These are phyloP conservation scores for Xerocomellus intermedius DNA, from an alignment of 768 basidiomycete species.

Conservation along the genomic window DNA sequence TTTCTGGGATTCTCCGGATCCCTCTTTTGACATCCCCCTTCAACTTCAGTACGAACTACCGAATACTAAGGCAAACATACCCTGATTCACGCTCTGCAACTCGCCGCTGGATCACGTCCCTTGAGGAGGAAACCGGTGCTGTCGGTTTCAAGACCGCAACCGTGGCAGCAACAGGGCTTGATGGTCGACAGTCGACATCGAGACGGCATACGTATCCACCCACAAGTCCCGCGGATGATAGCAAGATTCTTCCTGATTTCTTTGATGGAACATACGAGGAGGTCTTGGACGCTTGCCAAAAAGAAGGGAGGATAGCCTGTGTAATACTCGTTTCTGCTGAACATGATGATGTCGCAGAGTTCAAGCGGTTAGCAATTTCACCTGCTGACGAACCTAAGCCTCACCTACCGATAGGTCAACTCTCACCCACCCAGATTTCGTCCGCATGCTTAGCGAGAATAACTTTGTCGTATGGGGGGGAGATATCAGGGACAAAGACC, in stretches of 20 bases:
- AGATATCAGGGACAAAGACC: conserved; percentile 79
- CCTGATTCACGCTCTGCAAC: conserved; percentile 51
- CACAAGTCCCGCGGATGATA: conserved; percentile 32
- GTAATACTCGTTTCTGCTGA: conserved; percentile 84
- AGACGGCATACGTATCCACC: conserved; percentile 31
- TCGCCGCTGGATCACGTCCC: conserved; percentile 74
- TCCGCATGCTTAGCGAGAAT: conserved; percentile 68
- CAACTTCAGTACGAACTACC: conserved; percentile 41
- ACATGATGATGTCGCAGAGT: conserved; percentile 85
- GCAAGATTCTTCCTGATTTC: conserved; percentile 75
- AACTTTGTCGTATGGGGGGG: conserved; percentile 89
- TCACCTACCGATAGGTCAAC: conserved; percentile 49
- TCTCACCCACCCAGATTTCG: conserved; percentile 69
- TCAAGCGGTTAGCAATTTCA: conserved; percentile 62
- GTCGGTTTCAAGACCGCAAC: conserved; percentile 48
- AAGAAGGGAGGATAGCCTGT: conserved; percentile 71
- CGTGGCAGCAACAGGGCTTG: conserved; percentile 38
- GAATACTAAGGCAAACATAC: conserved; percentile 36
- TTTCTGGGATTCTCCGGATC: conserved; percentile 65
- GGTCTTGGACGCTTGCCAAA: conserved; percentile 66
- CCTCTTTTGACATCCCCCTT: conserved; percentile 61
- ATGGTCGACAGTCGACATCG: conserved; percentile 45
- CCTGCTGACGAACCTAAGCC: background rate
- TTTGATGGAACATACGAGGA: conserved; percentile 79
- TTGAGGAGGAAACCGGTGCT: conserved; percentile 86